A percentile compares a stretch with the other conserved stretches of the same genome.
Conservation (phyloP, 2,329 filamentous ascomycete species). For the Colletotrichum endophyticum region DNA sequence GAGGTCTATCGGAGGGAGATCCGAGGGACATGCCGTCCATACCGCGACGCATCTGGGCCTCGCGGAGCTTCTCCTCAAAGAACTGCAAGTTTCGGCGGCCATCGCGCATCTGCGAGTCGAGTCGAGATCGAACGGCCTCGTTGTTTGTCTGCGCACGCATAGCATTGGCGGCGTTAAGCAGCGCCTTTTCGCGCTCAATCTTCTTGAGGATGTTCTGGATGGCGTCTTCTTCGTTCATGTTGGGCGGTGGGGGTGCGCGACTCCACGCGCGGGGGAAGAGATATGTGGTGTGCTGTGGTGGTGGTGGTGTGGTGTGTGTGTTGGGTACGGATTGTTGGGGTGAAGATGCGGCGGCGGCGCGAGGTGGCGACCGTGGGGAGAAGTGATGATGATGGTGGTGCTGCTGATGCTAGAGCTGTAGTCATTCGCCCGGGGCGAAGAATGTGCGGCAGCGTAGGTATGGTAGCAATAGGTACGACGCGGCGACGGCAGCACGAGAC, state of each 20-base stretch:
- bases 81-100: constrained; percentile 93
- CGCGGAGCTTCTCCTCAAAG: constrained; percentile 88
- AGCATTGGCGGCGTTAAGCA: constrained; percentile 91
- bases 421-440: neutral
- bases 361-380: neutral
- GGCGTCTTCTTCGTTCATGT: constrained; percentile 69
- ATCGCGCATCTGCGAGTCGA: constrained; percentile 94
- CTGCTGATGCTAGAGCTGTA: neutral
- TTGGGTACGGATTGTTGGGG: neutral
- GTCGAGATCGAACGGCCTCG: constrained; percentile 83
- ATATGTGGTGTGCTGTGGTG: neutral
- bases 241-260: constrained; percentile 42
- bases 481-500: neutral
- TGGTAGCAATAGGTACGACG: neutral
- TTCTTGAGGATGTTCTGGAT: constrained; percentile 88
- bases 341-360: neutral
- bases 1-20: constrained; percentile 49
- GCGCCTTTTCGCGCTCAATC: constrained; percentile 95
- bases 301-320: neutral
- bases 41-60: constrained; percentile 82
- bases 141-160: constrained; percentile 98
- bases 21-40: constrained; percentile 71
- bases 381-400: neutral
- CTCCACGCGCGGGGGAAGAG: constrained; percentile 36
- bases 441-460: neutral